Evolutionary conservation across 495 filamentous ascomycete species (phyloP).

Genomic region (Thozetella sp.): DNA sequence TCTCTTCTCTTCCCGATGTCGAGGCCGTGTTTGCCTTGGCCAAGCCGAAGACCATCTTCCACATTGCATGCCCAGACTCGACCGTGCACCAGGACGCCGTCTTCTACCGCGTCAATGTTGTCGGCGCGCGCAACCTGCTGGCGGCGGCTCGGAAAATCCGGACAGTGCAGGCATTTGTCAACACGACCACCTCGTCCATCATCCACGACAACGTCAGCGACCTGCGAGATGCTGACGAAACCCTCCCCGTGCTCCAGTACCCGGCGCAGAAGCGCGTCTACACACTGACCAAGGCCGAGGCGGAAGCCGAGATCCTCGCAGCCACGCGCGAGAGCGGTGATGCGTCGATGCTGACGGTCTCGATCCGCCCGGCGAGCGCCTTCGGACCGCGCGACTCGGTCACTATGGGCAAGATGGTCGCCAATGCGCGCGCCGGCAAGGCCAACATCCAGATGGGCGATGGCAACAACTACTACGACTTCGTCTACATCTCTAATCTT

Average conservation of each 20-base stretch:
- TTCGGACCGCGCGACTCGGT: slow-evolving; percentile 26
- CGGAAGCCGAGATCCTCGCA: slow-evolving; percentile 23
- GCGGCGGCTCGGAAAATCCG: slow-evolving; percentile 24
- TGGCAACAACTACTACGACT: slow-evolving; percentile 62
- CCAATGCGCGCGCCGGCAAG: slow-evolving; percentile 10
- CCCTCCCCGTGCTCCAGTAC: slow-evolving; percentile 18
- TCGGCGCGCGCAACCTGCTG: slow-evolving; percentile 44
- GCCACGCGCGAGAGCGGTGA: slow-evolving; percentile 23
- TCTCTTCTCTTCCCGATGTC: slow-evolving; percentile 12
- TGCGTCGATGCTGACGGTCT: slow-evolving; percentile 26
- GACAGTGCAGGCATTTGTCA: slow-evolving; percentile 43
- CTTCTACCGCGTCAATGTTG: slow-evolving; percentile 37
- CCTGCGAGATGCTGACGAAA: slow-evolving; percentile 24
- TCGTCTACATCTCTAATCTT: slow-evolving; percentile 62
- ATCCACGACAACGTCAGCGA: slow-evolving; percentile 28
- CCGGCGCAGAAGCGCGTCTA: slow-evolving; percentile 25
- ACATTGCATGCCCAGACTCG: slow-evolving; percentile 21
- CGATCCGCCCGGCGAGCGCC: slow-evolving; percentile 16
- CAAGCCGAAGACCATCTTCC: slow-evolving; percentile 23
- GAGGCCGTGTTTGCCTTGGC: slow-evolving; percentile 12
- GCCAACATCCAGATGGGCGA: slow-evolving; percentile 38
- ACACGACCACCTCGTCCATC: slow-evolving; percentile 35
- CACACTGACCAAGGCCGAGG: slow-evolving; percentile 27
- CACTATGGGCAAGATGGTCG: slow-evolving; percentile 17
- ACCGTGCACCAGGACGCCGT: slow-evolving; percentile 2